These are phyloP conservation scores for Syzygium jambos DNA, from an alignment of 345 rosid species.

Conservation along the genomic window DNA sequence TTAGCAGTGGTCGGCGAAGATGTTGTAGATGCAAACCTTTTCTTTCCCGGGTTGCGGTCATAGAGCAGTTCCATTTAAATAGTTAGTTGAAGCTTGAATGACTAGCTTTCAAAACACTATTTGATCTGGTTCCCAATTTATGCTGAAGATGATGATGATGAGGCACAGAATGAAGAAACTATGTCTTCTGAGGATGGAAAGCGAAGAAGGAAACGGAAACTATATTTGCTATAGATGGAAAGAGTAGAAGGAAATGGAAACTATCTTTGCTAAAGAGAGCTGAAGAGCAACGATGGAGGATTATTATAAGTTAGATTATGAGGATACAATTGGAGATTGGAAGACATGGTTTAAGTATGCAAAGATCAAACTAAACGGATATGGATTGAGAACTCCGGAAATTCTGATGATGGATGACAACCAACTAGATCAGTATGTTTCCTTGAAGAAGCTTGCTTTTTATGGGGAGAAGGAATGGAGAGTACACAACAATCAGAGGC, in stretches of 20 bases:
- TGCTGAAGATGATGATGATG: background rate
- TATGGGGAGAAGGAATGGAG: slow-evolving; percentile 73
- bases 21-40: background rate
- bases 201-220: slow-evolving; percentile 57
- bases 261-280: slow-evolving; percentile 18
- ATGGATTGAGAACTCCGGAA: slow-evolving; percentile 48
- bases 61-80: background rate
- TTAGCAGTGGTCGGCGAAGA: background rate
- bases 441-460: slow-evolving; percentile 74
- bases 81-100: background rate
- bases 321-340: slow-evolving; percentile 74
- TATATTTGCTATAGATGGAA: slow-evolving; percentile 30
- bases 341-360: slow-evolving; percentile 91
- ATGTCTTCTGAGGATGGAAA: slow-evolving; percentile 31
- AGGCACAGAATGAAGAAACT: background rate
- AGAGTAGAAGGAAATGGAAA: background rate
- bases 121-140: background rate
- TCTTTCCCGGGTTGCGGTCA: background rate
- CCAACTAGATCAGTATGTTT: slow-evolving; percentile 74
- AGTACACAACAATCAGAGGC: slow-evolving; percentile 38
- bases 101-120: background rate
- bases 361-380: slow-evolving; percentile 58
- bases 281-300: slow-evolving; percentile 72
- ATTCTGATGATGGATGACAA: slow-evolving; percentile 48
- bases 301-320: slow-evolving; percentile 80